A percentile compares a stretch with the other conserved stretches of the same genome.
These are phyloP conservation scores for Fomes fomentarius DNA, from an alignment of 1,284 basidiomycete genomes.

Conservation along the genomic window DNA sequence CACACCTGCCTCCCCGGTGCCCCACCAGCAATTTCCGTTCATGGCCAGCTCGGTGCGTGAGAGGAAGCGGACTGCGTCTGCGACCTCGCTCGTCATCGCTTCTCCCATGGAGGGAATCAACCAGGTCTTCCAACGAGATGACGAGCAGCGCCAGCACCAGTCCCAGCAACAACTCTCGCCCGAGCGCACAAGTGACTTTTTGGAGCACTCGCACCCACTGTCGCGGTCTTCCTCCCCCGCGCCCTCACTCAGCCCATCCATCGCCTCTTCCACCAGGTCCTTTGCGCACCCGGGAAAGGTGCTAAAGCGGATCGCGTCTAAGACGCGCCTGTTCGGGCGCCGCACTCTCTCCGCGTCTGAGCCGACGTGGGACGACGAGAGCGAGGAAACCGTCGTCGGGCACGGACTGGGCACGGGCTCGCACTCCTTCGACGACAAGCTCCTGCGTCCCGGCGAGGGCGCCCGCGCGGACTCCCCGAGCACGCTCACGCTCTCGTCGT, in stretches of 20 bases:
- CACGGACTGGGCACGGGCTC: slow-evolving; percentile 1
- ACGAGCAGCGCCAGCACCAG: neutral
- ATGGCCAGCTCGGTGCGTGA: neutral
- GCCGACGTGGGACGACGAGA: slow-evolving; percentile 9
- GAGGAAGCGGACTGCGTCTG: slow-evolving; percentile 8
- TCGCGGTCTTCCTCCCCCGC: slow-evolving; percentile 16
- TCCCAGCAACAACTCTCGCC: neutral
- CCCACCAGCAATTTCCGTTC: slow-evolving; percentile 1
- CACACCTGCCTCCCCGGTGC: slow-evolving; percentile 17
- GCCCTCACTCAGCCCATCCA: slow-evolving; percentile 16
- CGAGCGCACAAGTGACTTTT: neutral
- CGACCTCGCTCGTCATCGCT: slow-evolving; percentile 15
- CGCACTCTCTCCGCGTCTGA: slow-evolving; percentile 17
- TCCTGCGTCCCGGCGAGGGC: slow-evolving; percentile 2
- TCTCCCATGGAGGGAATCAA: too few relatives aligned
- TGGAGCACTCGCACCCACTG: neutral
- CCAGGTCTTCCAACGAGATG: too few relatives aligned
- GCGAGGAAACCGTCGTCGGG: slow-evolving; percentile 11
- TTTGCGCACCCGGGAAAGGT: slow-evolving; percentile 3
- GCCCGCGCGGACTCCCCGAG: slow-evolving; percentile 13
- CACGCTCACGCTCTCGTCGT: slow-evolving; percentile 5
- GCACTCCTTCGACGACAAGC: slow-evolving; percentile 10
- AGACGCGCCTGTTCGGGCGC: slow-evolving; percentile 21
- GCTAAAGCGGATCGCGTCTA: slow-evolving; percentile 20
- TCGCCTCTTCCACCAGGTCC: slow-evolving; percentile 13